Evolutionary conservation across 2,329 filamentous ascomycete species (phyloP).

Genomic region (Xylaria polymorpha): DNA sequence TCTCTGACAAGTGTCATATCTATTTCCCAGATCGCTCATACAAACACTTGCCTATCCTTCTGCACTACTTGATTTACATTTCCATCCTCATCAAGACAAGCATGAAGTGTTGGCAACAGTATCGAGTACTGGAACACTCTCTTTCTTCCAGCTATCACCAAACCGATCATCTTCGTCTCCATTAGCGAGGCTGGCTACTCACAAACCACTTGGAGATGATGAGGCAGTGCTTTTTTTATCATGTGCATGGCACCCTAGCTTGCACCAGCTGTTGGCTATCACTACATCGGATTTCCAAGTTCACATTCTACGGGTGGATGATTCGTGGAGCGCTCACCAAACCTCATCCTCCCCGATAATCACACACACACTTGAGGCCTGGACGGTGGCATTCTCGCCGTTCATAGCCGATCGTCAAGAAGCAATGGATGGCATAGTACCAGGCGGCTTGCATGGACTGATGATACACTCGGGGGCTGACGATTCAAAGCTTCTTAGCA

Average conservation of each 20-base stretch:
- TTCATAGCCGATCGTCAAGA: slow-evolving; percentile 27
- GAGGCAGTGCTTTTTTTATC: slow-evolving; percentile 75
- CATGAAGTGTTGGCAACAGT: slow-evolving; percentile 75
- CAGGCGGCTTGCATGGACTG: slow-evolving; percentile 42
- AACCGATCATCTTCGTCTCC: slow-evolving; percentile 27
- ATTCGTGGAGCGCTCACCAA: slow-evolving; percentile 54
- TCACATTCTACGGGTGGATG: slow-evolving; percentile 62
- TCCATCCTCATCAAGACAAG: slow-evolving; percentile 65
- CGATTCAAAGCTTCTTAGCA: slow-evolving; percentile 71
- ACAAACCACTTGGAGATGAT: slow-evolving; percentile 62
- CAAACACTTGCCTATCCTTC: slow-evolving; percentile 73
- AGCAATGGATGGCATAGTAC: slow-evolving; percentile 16
- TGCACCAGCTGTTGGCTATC: slow-evolving; percentile 68
- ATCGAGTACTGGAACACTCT: slow-evolving; percentile 79
- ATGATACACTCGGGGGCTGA: slow-evolving; percentile 79
- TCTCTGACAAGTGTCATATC: slow-evolving; percentile 39
- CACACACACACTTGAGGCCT: slow-evolving; percentile 73
- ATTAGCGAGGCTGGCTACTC: slow-evolving; percentile 56
- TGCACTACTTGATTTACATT: slow-evolving; percentile 87
- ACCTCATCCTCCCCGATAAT: slow-evolving; percentile 55
- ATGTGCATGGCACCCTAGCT: slow-evolving; percentile 76
- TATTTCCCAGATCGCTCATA: slow-evolving; percentile 60
- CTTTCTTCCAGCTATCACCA: slow-evolving; percentile 66
- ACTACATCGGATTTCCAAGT: slow-evolving; percentile 78
- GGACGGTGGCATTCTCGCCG: slow-evolving; percentile 74